Percentiles rank a stretch among this genome's conserved stretches.
Evolutionary conservation across 1,139 yeast genomes (phyloP).

Genomic region (Yamadazyma epiphylla): DNA sequence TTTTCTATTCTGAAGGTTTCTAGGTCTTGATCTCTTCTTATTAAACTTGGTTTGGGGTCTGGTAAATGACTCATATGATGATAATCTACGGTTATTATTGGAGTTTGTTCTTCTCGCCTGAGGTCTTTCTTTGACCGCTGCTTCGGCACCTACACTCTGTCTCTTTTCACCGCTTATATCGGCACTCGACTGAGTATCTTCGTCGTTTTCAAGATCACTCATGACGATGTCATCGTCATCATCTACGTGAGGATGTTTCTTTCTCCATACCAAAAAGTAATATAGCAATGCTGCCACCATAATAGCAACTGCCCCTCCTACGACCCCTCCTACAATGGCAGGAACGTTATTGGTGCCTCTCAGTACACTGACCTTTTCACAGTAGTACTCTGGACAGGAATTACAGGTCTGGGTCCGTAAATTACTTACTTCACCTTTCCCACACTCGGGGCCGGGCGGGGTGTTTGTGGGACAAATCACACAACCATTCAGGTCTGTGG

Average conservation of each 20-base stretch:
- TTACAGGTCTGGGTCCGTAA: conserved; percentile 52
- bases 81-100: conserved; percentile 25
- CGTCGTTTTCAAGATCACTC: conserved; percentile 18
- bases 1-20: conserved; percentile 9
- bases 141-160: too few relatives aligned
- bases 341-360: conserved; percentile 29
- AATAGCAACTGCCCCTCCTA: conserved; percentile 45
- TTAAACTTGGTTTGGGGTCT: conserved; percentile 26
- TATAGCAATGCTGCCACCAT: conserved; percentile 30
- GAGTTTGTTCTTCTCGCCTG: conserved; percentile 6
- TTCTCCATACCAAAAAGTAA: conserved; percentile 29
- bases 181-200: conserved; percentile 16
- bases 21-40: conserved; percentile 12
- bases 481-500: conserved; percentile 34
- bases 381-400: conserved; percentile 54
- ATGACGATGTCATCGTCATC: conserved; percentile 22
- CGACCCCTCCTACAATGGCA: conserved; percentile 64
- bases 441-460: conserved; percentile 52
- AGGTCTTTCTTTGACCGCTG: conserved; percentile 7
- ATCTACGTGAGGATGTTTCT: conserved; percentile 20
- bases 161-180: conserved; percentile 3
- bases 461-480: conserved; percentile 43
- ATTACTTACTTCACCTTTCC: conserved; percentile 47
- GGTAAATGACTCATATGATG: conserved; percentile 46
- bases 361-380: conserved; percentile 25